A percentile compares a stretch with the other conserved stretches of the same genome.
Conservation (phyloP, 2,329 filamentous ascomycete species). For the Fusarium mundagurra region DNA sequence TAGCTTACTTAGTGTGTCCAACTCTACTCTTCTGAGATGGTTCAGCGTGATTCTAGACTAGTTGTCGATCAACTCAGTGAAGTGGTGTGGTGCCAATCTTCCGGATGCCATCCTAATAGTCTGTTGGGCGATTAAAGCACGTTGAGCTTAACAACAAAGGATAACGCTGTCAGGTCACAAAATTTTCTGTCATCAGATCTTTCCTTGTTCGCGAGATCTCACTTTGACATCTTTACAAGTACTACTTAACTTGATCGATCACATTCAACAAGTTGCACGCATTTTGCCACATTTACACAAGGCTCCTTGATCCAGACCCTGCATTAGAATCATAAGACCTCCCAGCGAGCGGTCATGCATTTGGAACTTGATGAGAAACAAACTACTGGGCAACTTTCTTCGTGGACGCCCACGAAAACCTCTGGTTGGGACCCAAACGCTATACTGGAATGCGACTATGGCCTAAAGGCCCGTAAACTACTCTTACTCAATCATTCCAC, state of each 20-base stretch:
- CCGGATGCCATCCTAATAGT: background rate
- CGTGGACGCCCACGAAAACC: background rate
- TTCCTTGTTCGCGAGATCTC: background rate
- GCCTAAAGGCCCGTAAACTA: background rate
- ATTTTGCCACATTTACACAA: background rate
- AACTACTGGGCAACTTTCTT: background rate
- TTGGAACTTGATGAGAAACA: background rate
- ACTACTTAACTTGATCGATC: slow-evolving; percentile 20
- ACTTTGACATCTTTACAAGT: background rate
- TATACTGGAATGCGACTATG: background rate
- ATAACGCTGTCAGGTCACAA: background rate
- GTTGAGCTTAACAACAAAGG: background rate
- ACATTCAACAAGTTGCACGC: background rate
- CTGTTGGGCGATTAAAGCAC: background rate
- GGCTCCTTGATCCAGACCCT: background rate
- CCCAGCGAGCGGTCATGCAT: background rate
- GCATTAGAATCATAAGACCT: background rate
- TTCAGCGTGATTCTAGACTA: background rate
- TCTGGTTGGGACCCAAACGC: background rate
- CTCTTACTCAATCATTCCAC: background rate
- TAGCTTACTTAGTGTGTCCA: background rate
- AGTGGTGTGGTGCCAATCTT: slow-evolving; percentile 14
- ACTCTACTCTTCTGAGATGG: background rate
- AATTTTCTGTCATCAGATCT: background rate
- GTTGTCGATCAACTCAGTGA: slow-evolving; percentile 11